These are phyloP conservation scores for Saccharomycopsis sp. DNA, from an alignment of 805 yeast species.

Conservation along the genomic window DNA sequence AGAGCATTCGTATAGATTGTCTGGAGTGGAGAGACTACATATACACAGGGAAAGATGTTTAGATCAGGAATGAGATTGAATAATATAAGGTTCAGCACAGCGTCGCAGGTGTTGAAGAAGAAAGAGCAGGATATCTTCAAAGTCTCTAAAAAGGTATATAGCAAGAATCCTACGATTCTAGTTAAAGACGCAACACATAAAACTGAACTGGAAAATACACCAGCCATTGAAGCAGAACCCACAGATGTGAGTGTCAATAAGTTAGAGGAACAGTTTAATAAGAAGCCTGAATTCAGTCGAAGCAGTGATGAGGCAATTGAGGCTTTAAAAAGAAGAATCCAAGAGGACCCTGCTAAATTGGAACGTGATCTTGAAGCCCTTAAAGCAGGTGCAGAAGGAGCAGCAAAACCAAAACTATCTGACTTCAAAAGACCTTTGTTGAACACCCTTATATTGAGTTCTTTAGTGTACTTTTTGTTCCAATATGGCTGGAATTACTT, in stretches of 20 bases:
- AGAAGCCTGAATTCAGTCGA: background rate
- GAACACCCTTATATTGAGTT: conserved; percentile 28
- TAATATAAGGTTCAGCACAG: background rate
- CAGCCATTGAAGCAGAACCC: background rate
- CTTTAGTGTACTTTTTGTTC: conserved; percentile 28
- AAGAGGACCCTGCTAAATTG: conserved; percentile 4
- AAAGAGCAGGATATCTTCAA: conserved; percentile 2
- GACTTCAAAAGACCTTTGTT: conserved; percentile 32
- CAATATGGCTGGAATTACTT: conserved; percentile 31
- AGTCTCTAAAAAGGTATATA: background rate
- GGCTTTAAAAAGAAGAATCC: conserved; percentile 6
- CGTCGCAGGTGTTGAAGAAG: background rate
- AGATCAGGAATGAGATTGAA: conserved; percentile 1
- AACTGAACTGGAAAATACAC: background rate
- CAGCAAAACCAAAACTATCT: conserved; percentile 26
- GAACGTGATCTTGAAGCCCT: conserved; percentile 8
- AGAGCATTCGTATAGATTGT: background rate
- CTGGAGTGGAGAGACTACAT: background rate
- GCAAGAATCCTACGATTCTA: background rate
- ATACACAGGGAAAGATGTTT: background rate
- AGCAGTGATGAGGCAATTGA: conserved; percentile 9
- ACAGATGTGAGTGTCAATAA: background rate
- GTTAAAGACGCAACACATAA: background rate
- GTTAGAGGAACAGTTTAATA: background rate
- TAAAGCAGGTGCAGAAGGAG: background rate